Conservation (phyloP, 1,284 basidiomycete genomes). For the Austroboletus niveus region DNA sequence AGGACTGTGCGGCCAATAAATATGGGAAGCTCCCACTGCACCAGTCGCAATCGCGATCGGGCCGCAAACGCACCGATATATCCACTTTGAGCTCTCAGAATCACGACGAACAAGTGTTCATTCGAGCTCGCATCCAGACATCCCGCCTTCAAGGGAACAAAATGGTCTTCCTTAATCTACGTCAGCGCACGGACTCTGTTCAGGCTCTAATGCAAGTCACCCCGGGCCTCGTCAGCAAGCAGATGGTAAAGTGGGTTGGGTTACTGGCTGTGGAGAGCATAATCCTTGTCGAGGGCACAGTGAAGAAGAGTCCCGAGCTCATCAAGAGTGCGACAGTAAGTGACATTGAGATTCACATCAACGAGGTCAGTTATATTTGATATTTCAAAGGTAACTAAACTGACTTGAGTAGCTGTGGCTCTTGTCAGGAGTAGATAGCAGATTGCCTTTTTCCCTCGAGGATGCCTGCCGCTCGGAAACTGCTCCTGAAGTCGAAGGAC, state of each 20-base stretch:
- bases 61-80: constrained; percentile 58
- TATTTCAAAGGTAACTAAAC: not conserved
- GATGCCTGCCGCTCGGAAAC: constrained; percentile 87
- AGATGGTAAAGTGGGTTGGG: constrained; percentile 96
- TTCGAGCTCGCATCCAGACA: constrained; percentile 92
- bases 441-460: constrained; percentile 89
- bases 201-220: constrained; percentile 84
- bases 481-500: constrained; percentile 69
- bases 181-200: constrained; percentile 87
- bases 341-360: constrained; percentile 87
- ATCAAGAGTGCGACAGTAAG: constrained; percentile 91
- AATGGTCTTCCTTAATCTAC: constrained; percentile 92
- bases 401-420: constrained; percentile 68
- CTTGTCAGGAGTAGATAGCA: constrained; percentile 72
- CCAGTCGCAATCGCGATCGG: constrained; percentile 78
- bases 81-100: constrained; percentile 62
- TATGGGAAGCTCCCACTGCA: constrained; percentile 93
- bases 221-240: constrained; percentile 87
- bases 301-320: constrained; percentile 81
- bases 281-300: constrained; percentile 83
- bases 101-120: constrained; percentile 77
- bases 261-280: constrained; percentile 85
- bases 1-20: constrained; percentile 85
- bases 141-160: constrained; percentile 90
- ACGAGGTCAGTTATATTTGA: constrained; percentile 51